Base-by-base conservation (phyloP, 2,329 filamentous ascomycete genomes). In the Colletotrichum sp. region DNA sequence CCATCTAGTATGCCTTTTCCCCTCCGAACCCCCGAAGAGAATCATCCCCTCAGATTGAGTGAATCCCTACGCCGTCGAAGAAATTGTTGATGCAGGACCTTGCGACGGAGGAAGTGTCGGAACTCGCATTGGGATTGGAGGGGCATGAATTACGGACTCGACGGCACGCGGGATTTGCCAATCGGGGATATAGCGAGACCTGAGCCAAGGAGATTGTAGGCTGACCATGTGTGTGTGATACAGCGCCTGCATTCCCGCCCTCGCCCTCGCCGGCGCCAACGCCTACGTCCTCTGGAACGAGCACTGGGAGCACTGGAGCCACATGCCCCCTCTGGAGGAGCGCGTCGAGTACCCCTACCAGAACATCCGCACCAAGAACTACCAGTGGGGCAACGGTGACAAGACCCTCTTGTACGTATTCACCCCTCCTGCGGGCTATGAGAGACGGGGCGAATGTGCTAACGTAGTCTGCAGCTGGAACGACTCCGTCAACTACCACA, bases 281-380 rank as follows among this genome's bases (percentile, higher is more conserved):
- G 96, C 96, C 82, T 98, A 94, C 86, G 93, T 93, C 84, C 93
- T 98, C 78, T 99, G 96, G 95, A 93, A 92, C 82, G 95, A 98
- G 89, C 97, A 99, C 88, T 99, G 96, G 96, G 95, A 98, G 88
- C 97, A 99, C 91, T 95, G 94, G 92, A 88, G 87, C 69, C 96
- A 99, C 89, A 88, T 95, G 86, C 92, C 94, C 77, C 95, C 97
- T 80, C 90, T 96, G 81, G 95, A 98, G 90, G 97, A 99, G 89
- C 94, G 95, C 84, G 88, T 91, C 82, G 95, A 99, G 90, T 99
- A 99, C 88, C 89, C 96, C 77, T 99, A 98, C 93, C 95, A 98
- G 92, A 99, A 99, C 91, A 95, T 99, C 87, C 95, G 97, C 85
- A 92, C 92, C 86, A 98, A 97, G 93, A 98, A 98, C 92, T 99